Percentiles rank a stretch among this genome's conserved stretches.
phyloP scores from a whole-genome alignment of 495 filamentous ascomycete species.

The Hypoxylon lenormandii region DNA sequence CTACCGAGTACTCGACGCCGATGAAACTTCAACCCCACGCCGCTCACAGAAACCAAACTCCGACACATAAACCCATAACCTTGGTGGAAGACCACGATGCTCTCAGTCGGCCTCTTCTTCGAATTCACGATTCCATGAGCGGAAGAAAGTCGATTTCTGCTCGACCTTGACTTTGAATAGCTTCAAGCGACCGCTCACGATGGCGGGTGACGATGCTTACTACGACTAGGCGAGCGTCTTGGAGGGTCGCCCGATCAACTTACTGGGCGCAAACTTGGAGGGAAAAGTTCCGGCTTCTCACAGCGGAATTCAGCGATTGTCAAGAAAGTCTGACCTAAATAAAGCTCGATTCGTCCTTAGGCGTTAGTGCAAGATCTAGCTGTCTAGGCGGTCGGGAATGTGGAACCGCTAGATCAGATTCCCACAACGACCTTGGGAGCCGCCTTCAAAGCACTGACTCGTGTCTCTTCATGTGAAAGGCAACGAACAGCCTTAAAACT shows the following conservation, averaged over 20 bases:
- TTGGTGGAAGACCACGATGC: constrained; percentile 1
- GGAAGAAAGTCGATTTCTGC: background rate
- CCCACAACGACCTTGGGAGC: constrained; percentile 2
- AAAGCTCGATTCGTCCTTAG: constrained; percentile 2
- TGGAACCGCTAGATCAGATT: constrained; percentile 8
- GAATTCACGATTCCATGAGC: background rate
- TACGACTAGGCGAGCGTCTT: constrained; percentile 6
- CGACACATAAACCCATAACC: background rate
- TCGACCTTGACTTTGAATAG: background rate
- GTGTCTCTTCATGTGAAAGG: background rate
- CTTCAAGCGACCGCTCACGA: background rate
- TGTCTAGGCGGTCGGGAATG: background rate
- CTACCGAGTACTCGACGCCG: constrained; percentile 18
- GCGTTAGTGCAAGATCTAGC: constrained; percentile 17
- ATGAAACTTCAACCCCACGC: constrained; percentile 40
- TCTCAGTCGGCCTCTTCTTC: background rate
- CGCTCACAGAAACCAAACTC: background rate
- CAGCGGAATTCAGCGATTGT: constrained; percentile 5
- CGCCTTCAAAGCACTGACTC: background rate
- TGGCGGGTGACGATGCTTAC: constrained; percentile 28
- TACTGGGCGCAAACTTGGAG: background rate
- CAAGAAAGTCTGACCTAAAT: constrained; percentile 6
- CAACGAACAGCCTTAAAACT: too few relatives aligned
- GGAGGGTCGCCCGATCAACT: constrained; percentile 9
- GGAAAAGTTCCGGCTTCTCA: constrained; percentile 6